A percentile compares a stretch with the other conserved stretches of the same genome.
phyloP scores from a whole-genome alignment of 1,139 yeast species.

The Yamadazyma blattariae region DNA sequence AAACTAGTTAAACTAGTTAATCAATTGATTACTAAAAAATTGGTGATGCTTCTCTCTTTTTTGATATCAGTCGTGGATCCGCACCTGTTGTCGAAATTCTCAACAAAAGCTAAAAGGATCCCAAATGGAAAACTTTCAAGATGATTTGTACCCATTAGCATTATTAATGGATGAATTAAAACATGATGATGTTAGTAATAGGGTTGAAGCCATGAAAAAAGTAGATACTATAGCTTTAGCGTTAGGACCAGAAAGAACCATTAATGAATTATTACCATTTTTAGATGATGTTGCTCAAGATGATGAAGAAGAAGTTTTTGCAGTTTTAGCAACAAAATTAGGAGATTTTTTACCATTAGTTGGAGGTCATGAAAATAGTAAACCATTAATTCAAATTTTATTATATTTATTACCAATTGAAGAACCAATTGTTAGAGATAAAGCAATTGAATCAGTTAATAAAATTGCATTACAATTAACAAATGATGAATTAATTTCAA shows the following conservation, averaged over 20 bases:
- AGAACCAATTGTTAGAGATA: conserved; percentile 96
- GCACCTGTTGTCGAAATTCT: conserved; percentile 6
- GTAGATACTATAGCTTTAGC: conserved; percentile 94
- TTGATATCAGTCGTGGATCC: no score
- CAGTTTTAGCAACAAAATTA: conserved; percentile 87
- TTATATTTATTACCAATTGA: conserved; percentile 90
- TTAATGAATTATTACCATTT: conserved; percentile 86
- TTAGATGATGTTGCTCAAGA: conserved; percentile 88
- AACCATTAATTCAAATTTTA: conserved; percentile 78
- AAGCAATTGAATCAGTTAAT: conserved; percentile 86
- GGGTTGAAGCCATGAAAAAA: conserved; percentile 94
- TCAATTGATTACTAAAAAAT: no score
- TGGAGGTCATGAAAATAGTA: conserved; percentile 82
- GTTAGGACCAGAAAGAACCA: conserved; percentile 89
- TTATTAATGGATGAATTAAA: conserved; percentile 94
- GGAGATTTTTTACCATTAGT: conserved; percentile 82
- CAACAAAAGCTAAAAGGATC: not conserved
- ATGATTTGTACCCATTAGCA: conserved; percentile 91
- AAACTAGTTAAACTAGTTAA: no score
- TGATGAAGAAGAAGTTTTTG: conserved; percentile 97
- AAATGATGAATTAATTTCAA: conserved; percentile 61
- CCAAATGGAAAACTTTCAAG: conserved; percentile 39
- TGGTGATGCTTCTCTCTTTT: no score
- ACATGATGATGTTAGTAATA: conserved; percentile 87
- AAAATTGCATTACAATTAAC: conserved; percentile 63